Percentiles rank a stretch among this genome's conserved stretches.
Conservation (phyloP, 129 eudicot species). For the carrot (Daucus carota) region DNA sequence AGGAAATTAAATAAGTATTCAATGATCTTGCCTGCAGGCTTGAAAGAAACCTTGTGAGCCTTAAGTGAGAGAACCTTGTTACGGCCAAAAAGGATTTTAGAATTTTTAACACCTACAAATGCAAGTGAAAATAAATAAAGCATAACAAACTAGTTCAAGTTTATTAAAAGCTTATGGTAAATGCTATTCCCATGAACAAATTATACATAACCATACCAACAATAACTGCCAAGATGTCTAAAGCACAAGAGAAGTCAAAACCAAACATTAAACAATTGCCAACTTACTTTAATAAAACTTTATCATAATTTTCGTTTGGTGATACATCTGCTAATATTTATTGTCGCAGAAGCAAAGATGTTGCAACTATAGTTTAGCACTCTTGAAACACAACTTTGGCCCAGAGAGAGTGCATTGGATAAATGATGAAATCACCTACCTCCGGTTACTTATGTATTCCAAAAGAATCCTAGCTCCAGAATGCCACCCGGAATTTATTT, state of each 20-base stretch:
- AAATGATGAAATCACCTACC: not conserved
- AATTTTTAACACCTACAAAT: constrained; percentile 32
- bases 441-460: not conserved
- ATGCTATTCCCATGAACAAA: not conserved
- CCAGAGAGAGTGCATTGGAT: not conserved
- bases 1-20: constrained; percentile 8
- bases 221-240: not conserved
- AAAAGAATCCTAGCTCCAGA: not conserved
- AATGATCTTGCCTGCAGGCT: constrained; percentile 37
- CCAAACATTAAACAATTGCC: not conserved
- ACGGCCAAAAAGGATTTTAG: constrained; percentile 30
- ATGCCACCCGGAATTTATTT: not conserved
- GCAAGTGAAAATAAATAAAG: constrained; percentile 11
- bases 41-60: constrained; percentile 42
- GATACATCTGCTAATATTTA: not conserved
- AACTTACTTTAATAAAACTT: not conserved
- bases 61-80: constrained; percentile 46
- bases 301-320: not conserved
- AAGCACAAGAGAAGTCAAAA: not conserved
- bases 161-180: not conserved
- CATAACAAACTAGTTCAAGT: not conserved
- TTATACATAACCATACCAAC: not conserved
- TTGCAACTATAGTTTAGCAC: not conserved
- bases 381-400: not conserved
- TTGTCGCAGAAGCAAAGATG: not conserved